Percentiles rank a stretch among this genome's conserved stretches.
Evolutionary conservation across 2,329 filamentous ascomycete species (phyloP).

Genomic region (Erysiphe pulchra): DNA sequence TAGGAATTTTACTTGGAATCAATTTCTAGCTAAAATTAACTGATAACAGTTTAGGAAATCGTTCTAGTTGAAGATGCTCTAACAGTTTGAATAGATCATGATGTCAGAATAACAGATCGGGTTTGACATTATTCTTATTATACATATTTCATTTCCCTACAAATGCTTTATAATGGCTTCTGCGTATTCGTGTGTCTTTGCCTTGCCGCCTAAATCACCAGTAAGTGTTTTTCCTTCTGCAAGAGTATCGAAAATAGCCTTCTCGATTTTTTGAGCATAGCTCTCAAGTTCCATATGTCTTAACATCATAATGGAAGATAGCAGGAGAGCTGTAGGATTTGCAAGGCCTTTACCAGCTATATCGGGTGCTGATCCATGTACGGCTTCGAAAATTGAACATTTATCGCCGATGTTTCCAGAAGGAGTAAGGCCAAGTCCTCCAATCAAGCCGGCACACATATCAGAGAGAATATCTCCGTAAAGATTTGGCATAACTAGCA

Average conservation of each 20-base stretch:
- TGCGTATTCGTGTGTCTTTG: conserved; percentile 65
- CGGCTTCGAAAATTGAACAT: conserved; percentile 94
- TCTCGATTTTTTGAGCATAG: conserved; percentile 74
- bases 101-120: no score
- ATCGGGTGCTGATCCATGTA: conserved; percentile 86
- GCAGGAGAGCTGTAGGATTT: conserved; percentile 85
- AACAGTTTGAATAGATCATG: no score
- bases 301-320: conserved; percentile 81
- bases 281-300: conserved; percentile 77
- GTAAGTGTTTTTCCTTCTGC: conserved; percentile 60
- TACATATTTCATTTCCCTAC: conserved; percentile 18
- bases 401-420: conserved; percentile 83
- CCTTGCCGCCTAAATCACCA: conserved; percentile 73
- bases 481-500: conserved; percentile 87
- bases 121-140: no score
- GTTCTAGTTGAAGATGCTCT: no score
- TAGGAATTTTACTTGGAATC: no score
- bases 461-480: conserved; percentile 96
- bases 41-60: no score
- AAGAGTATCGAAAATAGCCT: conserved; percentile 73
- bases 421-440: conserved; percentile 74
- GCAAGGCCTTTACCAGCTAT: conserved; percentile 83
- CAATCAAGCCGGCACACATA: conserved; percentile 80
- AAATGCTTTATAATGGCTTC: conserved; percentile 65
- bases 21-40: no score